phyloP scores from a whole-genome alignment of 2,329 filamentous ascomycete species.

The Scopulariopsis brevicaulis region DNA sequence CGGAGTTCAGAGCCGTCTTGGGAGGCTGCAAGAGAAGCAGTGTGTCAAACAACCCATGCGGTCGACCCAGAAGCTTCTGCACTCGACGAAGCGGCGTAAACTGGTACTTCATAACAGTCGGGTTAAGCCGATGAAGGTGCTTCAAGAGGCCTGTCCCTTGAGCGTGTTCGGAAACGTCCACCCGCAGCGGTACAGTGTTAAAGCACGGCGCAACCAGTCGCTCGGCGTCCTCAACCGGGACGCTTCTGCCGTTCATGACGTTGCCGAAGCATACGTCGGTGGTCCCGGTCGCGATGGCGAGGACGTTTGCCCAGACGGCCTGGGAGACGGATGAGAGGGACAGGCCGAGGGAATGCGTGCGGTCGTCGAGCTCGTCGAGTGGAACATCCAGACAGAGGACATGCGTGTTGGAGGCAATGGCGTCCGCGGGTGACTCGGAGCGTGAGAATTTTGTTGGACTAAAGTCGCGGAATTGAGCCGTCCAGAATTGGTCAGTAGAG shows the following conservation, averaged over 20 bases:
- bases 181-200: slow-evolving; percentile 70
- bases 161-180: slow-evolving; percentile 35
- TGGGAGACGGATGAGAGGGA: slow-evolving; percentile 61
- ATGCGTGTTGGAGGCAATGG: slow-evolving; percentile 7
- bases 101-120: slow-evolving; percentile 54
- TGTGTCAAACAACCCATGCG: slow-evolving; percentile 58
- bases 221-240: slow-evolving; percentile 55
- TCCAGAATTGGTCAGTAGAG: slow-evolving; percentile 56
- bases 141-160: slow-evolving; percentile 44
- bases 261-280: slow-evolving; percentile 78
- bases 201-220: slow-evolving; percentile 80
- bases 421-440: slow-evolving; percentile 15
- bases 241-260: slow-evolving; percentile 66
- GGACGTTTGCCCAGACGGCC: slow-evolving; percentile 56
- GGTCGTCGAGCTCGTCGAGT: slow-evolving; percentile 32
- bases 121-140: slow-evolving; percentile 48
- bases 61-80: slow-evolving; percentile 36
- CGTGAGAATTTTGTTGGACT: slow-evolving; percentile 14
- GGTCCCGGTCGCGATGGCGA: slow-evolving; percentile 42
- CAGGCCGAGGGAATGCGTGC: slow-evolving; percentile 39
- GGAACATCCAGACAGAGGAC: slow-evolving; percentile 19
- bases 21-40: slow-evolving; percentile 68
- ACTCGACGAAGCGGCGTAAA: slow-evolving; percentile 65
- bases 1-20: slow-evolving; percentile 39
- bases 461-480: slow-evolving; percentile 38